A percentile compares a stretch with the other conserved stretches of the same genome.
phyloP scores from a whole-genome alignment of 2,329 filamentous ascomycete species.

The Simplicillium aogashimaense region DNA sequence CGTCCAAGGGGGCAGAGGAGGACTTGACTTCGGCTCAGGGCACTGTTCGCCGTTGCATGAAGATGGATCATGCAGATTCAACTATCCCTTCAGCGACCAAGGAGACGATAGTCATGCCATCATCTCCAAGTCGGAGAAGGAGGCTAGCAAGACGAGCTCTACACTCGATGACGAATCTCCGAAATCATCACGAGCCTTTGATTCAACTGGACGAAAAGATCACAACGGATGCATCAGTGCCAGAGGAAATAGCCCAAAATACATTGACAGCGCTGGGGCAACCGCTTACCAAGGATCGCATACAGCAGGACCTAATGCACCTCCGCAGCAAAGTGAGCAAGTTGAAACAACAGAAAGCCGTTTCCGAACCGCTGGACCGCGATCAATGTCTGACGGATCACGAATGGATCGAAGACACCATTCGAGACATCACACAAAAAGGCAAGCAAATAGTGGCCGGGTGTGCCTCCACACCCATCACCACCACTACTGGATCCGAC shows the following conservation, averaged over 20 bases:
- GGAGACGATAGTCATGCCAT: too few relatives aligned
- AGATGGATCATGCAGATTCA: too few relatives aligned
- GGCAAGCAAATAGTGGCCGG: constrained; percentile 11
- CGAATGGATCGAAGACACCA: constrained; percentile 12
- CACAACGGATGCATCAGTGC: too few relatives aligned
- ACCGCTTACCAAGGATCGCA: too few relatives aligned
- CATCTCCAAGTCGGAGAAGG: constrained; percentile 7
- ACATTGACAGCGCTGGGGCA: too few relatives aligned
- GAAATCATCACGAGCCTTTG: too few relatives aligned
- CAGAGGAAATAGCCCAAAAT: too few relatives aligned
- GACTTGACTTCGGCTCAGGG: too few relatives aligned
- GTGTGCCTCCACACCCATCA: constrained; percentile 49
- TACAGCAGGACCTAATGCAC: neutral
- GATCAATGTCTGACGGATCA: constrained; percentile 5
- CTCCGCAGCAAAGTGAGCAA: neutral
- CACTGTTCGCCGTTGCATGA: too few relatives aligned
- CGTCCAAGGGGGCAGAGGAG: too few relatives aligned
- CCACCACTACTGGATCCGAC: constrained; percentile 49
- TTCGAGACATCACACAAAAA: constrained; percentile 13
- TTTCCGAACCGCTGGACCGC: constrained; percentile 1
- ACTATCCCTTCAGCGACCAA: too few relatives aligned
- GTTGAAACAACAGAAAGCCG: neutral
- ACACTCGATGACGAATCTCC: constrained; percentile 2
- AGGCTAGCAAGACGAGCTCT: constrained; percentile 8
- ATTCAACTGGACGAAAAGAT: constrained; percentile 2